Percentiles rank a stretch among this genome's conserved stretches.
Evolutionary conservation across 2,329 filamentous ascomycete genomes (phyloP).

Genomic region (Fusarium denticulatum): DNA sequence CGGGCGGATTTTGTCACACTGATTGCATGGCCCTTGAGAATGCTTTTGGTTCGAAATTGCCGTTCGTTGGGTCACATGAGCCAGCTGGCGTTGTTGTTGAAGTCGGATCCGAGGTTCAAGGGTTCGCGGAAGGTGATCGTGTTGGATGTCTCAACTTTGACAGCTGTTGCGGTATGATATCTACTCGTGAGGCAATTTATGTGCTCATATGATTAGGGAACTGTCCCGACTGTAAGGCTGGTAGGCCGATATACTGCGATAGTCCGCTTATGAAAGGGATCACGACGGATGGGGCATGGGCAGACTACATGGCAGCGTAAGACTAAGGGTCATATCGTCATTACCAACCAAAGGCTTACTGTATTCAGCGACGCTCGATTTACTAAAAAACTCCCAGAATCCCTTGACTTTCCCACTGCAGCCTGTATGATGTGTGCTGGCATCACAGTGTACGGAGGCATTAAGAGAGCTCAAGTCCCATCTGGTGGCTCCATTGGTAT

Average conservation of each 20-base stretch:
- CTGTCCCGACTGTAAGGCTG: not conserved
- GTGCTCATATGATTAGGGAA: not conserved
- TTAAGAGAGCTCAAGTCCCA: conserved; percentile 2
- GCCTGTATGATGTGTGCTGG: conserved; percentile 9
- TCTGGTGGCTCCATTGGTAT: not conserved
- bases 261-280: not conserved
- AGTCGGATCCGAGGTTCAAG: not conserved
- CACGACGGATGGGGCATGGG: conserved; percentile 1
- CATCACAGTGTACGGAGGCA: not conserved
- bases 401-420: not conserved
- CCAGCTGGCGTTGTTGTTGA: not conserved
- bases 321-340: not conserved
- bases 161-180: not conserved
- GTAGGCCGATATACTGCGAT: not conserved
- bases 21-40: conserved; percentile 6
- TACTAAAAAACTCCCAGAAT: not conserved
- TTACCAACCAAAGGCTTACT: accelerated
- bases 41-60: not conserved
- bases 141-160: conserved; percentile 21
- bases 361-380: not conserved
- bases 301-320: conserved; percentile 8
- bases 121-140: not conserved
- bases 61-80: not conserved
- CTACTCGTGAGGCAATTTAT: accelerated
- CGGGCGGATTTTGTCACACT: conserved; percentile 5